Conservation (phyloP, 2,329 filamentous ascomycete genomes). For the Botrytis cinerea region DNA sequence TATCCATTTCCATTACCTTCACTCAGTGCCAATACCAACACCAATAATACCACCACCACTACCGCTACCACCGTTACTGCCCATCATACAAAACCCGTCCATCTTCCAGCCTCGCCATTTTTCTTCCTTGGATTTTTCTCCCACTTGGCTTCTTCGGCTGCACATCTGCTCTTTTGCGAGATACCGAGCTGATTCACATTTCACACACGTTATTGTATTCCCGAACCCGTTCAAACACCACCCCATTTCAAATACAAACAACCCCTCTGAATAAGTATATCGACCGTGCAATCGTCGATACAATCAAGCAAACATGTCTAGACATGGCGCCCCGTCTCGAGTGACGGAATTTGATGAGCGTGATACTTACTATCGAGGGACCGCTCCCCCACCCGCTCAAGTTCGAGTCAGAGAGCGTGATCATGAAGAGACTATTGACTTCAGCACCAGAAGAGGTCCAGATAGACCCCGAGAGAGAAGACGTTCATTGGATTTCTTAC, state of each 20-base stretch:
- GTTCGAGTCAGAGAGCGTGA: constrained; percentile 37
- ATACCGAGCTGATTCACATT: background rate
- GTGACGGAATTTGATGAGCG: constrained; percentile 35
- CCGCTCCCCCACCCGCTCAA: constrained; percentile 32
- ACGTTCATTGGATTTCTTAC: constrained; percentile 38
- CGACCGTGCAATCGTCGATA: constrained; percentile 57
- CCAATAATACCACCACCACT: background rate
- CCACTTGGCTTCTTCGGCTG: background rate
- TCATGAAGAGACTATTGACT: constrained; percentile 38
- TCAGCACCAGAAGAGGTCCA: constrained; percentile 32
- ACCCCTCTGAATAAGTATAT: background rate
- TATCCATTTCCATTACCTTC: constrained; percentile 13
- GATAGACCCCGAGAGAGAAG: constrained; percentile 30
- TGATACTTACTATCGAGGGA: constrained; percentile 35
- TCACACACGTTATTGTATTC: background rate
- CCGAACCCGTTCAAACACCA: background rate
- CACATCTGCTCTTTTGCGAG: background rate
- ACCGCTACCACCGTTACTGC: background rate
- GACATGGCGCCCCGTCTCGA: constrained; percentile 29
- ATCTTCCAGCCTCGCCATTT: constrained; percentile 19
- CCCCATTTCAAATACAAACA: constrained; percentile 63
- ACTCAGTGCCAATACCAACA: background rate
- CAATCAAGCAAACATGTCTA: constrained; percentile 28
- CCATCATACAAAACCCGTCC: constrained; percentile 14
- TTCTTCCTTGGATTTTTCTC: constrained; percentile 6